Base-by-base conservation (phyloP, 2,329 filamentous ascomycete species). In the Diaporthe sp. region DNA sequence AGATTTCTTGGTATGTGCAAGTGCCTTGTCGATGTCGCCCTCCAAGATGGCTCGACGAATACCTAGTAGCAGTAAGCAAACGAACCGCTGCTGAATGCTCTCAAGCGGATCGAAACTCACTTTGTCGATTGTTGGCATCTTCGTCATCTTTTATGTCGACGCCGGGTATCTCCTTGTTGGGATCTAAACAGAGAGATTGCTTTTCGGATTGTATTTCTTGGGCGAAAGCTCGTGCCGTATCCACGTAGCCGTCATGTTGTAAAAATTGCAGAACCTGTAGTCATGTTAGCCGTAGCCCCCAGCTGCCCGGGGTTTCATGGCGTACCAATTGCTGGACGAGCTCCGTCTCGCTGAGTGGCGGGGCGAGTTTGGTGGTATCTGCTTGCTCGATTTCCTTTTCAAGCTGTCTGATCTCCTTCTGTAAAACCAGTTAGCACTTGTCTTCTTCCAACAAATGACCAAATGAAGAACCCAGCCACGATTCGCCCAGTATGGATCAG, bases 211-310 rank as follows among this genome's bases (percentile, higher is more conserved):
- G 89, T 35, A 97, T 91, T 80, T 98, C 96, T 78, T 93, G 89
- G 4, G 94, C 92, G 86, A 99, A 98, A 0, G 94, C 95, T 76
- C 92, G 91, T 12, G 96, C 96, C 0, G 96, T 98, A 78, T 98
- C 96, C 10, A 98, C 93, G 78, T 98, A 98, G 74, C 97, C 97
- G 79, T 98, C 97, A 78, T 98, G 96, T 50, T 96, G 94, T 19
- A 99, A 86, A 78, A 97, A 98, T 83, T 98, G 96, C 51, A 95
- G 88, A 25, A 92, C 89, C 86, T 88, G 71, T 42, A 42, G 17
- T 13, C 50, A 12, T 32, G 63, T 73, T 50, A 79, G 66, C 80
- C 73, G 39, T 44, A n/a, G 6, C 50, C 25, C 51, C 27, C 13
- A 19, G 42, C 27, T 9, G 50, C 13, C 3, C 12, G 42, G 7